These are phyloP conservation scores for Thermoascus crustaceus DNA, from an alignment of 2,329 filamentous ascomycete genomes.

Conservation along the genomic window DNA sequence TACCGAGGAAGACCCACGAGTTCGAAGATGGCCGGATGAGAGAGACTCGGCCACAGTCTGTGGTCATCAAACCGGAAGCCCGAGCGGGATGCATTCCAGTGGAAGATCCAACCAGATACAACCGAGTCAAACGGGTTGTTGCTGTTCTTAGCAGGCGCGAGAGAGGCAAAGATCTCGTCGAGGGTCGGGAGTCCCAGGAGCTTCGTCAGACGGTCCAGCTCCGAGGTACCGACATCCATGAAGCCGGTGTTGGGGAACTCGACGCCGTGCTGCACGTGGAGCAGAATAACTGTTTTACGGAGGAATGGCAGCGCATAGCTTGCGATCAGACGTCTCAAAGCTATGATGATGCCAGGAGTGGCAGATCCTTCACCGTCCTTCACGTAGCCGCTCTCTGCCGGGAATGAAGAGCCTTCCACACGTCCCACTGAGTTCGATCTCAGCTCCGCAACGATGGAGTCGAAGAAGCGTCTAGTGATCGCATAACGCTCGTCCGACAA, in stretches of 20 bases:
- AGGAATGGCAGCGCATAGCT: constrained; percentile 88
- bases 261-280: constrained; percentile 81
- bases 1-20: constrained; percentile 85
- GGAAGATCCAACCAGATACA: constrained; percentile 63
- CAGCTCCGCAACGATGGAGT: constrained; percentile 29
- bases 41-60: constrained; percentile 42
- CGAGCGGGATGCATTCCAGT: constrained; percentile 30
- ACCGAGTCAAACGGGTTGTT: constrained; percentile 41
- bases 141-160: constrained; percentile 34
- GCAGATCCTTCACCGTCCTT: constrained; percentile 29
- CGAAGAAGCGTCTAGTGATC: constrained; percentile 29
- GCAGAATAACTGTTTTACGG: constrained; percentile 72
- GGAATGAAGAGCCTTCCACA: constrained; percentile 26
- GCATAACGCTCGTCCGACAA: constrained; percentile 21
- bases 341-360: constrained; percentile 24
- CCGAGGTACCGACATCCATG: constrained; percentile 57
- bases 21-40: constrained; percentile 89
- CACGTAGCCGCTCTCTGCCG: constrained; percentile 29
- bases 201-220: constrained; percentile 73
- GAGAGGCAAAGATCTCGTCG: constrained; percentile 63
- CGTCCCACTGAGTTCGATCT: constrained; percentile 29
- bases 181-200: constrained; percentile 68
- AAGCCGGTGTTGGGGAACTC: constrained; percentile 69
- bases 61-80: constrained; percentile 25
- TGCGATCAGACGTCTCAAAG: constrained; percentile 43